Percentiles rank a stretch among this genome's conserved stretches.
Conservation (phyloP, 352 stramenopile species). For the Pythium folliculosum region DNA sequence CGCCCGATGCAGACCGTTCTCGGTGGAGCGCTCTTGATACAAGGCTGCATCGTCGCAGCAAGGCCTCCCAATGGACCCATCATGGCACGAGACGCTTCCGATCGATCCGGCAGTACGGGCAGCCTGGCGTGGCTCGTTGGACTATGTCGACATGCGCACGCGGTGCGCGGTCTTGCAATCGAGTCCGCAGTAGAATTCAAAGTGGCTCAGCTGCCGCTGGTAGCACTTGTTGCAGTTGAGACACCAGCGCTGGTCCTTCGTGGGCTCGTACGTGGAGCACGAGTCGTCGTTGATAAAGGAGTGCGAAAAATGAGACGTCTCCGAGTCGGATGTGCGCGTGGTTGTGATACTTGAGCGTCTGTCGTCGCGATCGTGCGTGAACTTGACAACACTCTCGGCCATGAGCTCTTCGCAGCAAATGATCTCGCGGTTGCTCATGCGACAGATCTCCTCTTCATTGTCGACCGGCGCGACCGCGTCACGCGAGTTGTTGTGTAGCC, state of each 20-base stretch:
- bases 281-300: constrained; percentile 26
- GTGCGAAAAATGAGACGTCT: constrained; percentile 23
- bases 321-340: constrained; percentile 27
- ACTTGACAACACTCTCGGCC: constrained; percentile 15
- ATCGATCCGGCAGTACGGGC: no score
- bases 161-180: constrained; percentile 73
- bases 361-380: constrained; percentile 5
- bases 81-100: background rate
- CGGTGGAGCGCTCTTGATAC: background rate
- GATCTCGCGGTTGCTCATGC: constrained; percentile 52
- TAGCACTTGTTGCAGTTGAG: constrained; percentile 81
- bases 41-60: background rate
- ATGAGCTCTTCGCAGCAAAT: constrained; percentile 43
- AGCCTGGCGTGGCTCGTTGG: no score
- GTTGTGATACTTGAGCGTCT: constrained; percentile 27
- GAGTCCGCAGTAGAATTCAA: constrained; percentile 66
- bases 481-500: constrained; percentile 55
- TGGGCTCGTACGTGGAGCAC: constrained; percentile 48
- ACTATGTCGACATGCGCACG: constrained; percentile 36
- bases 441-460: constrained; percentile 45
- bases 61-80: constrained; percentile 1
- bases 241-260: constrained; percentile 75
- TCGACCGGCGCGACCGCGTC: constrained; percentile 63
- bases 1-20: background rate
- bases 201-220: constrained; percentile 65